Conservation (phyloP, 306 rosid genomes). For the Echinosophora koreensis region DNA sequence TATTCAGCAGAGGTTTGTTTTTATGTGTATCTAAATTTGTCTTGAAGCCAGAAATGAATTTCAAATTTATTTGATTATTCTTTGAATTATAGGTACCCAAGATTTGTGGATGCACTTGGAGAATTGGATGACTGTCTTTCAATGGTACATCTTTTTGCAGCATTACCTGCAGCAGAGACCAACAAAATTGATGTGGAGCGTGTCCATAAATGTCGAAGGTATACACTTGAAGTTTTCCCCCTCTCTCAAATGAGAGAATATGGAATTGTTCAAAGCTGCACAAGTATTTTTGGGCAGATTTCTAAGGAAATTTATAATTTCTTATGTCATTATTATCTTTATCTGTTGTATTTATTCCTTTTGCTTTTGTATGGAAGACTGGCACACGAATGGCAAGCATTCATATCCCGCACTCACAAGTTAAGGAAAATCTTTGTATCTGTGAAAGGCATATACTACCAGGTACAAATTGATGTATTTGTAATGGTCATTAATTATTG, state of each 20-base stretch:
- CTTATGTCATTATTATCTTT: neutral
- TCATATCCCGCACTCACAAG: slow-evolving; percentile 76
- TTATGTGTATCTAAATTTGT: neutral
- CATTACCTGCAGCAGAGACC: slow-evolving; percentile 79
- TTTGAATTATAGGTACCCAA: slow-evolving; percentile 73
- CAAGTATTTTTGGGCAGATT: neutral
- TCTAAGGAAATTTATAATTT: neutral
- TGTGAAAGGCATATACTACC: slow-evolving; percentile 93
- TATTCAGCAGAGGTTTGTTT: slow-evolving; percentile 78
- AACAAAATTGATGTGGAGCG: slow-evolving; percentile 76
- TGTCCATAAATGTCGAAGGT: slow-evolving; percentile 82
- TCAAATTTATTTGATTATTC: slow-evolving; percentile 20
- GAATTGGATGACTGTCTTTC: slow-evolving; percentile 96
- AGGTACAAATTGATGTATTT: slow-evolving; percentile 56
- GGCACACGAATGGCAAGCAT: slow-evolving; percentile 98
- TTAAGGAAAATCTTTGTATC: slow-evolving; percentile 86
- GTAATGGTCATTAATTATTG: slow-evolving; percentile 11
- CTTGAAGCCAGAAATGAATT: slow-evolving; percentile 3
- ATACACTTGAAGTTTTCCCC: slow-evolving; percentile 21
- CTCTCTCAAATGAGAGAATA: slow-evolving; percentile 9
- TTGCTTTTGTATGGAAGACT: slow-evolving; percentile 55
- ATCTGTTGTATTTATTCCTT: slow-evolving; percentile 13
- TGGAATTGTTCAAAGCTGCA: slow-evolving; percentile 3
- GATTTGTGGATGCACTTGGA: slow-evolving; percentile 86
- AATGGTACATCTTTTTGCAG: slow-evolving; percentile 91